Conservation (phyloP, 1,284 basidiomycete species). For the Cutaneotrichosporon cutaneum region DNA sequence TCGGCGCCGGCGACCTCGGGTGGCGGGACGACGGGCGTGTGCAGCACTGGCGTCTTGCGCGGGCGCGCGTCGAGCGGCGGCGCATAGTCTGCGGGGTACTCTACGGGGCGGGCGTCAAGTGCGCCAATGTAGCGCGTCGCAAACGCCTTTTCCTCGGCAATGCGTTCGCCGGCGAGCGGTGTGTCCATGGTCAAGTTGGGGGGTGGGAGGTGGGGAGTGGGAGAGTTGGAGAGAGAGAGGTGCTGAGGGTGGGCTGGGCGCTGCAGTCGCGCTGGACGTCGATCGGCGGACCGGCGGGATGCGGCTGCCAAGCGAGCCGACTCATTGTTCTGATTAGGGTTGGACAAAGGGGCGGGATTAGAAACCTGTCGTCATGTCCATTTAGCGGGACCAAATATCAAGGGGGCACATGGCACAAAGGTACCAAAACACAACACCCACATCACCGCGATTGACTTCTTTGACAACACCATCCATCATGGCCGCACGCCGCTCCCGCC, state of each 20-base stretch:
- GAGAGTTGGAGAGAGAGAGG: neutral
- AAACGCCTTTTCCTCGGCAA: slow-evolving; percentile 64
- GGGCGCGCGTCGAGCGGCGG: slow-evolving; percentile 69
- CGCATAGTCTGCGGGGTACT: slow-evolving; percentile 71
- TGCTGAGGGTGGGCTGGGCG: neutral
- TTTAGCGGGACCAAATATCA: neutral
- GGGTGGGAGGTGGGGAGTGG: neutral
- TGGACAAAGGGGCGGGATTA: neutral
- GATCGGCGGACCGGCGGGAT: too few relatives aligned
- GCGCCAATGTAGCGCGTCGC: slow-evolving; percentile 69
- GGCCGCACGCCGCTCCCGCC: slow-evolving; percentile 9
- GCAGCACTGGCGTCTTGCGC: slow-evolving; percentile 69
- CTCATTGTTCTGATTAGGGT: neutral
- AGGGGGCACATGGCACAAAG: too few relatives aligned
- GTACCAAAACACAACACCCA: neutral
- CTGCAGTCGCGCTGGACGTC: neutral
- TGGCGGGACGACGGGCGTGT: slow-evolving; percentile 51
- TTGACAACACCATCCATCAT: neutral
- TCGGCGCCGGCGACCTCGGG: slow-evolving; percentile 42
- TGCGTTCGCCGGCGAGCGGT: slow-evolving; percentile 56
- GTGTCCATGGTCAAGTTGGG: slow-evolving; percentile 33
- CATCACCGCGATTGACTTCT: neutral
- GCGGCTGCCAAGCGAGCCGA: neutral
- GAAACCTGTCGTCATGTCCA: neutral
- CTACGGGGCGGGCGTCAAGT: slow-evolving; percentile 66